phyloP scores from a whole-genome alignment of 306 rosid genomes.

The Corylus americana region DNA sequence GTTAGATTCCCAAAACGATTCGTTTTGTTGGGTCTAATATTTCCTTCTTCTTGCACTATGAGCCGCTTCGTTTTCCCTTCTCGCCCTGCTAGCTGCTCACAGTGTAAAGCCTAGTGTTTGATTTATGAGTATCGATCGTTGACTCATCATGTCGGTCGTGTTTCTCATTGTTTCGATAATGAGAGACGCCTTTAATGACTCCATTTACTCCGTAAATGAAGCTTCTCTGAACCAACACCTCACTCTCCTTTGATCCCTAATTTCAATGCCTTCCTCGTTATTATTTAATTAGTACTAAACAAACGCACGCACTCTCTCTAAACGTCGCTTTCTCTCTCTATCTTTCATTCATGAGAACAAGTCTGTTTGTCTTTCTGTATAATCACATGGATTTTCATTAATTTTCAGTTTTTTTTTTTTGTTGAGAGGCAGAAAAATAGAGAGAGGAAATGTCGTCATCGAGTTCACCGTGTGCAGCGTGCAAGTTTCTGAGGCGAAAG shows the following conservation, averaged over 20 bases:
- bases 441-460: slow-evolving; percentile 45
- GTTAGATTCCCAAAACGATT: slow-evolving; percentile 7
- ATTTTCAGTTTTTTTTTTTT: slow-evolving; percentile 5
- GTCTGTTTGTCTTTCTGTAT: background rate
- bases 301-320: background rate
- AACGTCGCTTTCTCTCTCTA: background rate
- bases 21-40: background rate
- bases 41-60: background rate
- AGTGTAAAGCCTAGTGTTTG: slow-evolving; percentile 24
- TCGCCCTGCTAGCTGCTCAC: slow-evolving; percentile 1
- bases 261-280: slow-evolving; percentile 24
- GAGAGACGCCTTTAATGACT: slow-evolving; percentile 30
- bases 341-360: background rate
- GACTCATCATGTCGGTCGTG: slow-evolving; percentile 29
- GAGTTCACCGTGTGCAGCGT: slow-evolving; percentile 92
- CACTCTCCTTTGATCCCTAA: slow-evolving; percentile 17
- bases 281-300: background rate
- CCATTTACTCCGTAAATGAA: slow-evolving; percentile 4
- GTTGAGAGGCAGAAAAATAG: slow-evolving; percentile 9
- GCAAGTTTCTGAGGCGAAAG: slow-evolving; percentile 72
- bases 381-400: slow-evolving; percentile 12
- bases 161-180: slow-evolving; percentile 24
- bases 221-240: slow-evolving; percentile 24
- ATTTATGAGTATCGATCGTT: slow-evolving; percentile 6
- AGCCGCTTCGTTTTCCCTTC: background rate